Conservation (phyloP, 441 rosid species). For the Manihot esculenta region DNA sequence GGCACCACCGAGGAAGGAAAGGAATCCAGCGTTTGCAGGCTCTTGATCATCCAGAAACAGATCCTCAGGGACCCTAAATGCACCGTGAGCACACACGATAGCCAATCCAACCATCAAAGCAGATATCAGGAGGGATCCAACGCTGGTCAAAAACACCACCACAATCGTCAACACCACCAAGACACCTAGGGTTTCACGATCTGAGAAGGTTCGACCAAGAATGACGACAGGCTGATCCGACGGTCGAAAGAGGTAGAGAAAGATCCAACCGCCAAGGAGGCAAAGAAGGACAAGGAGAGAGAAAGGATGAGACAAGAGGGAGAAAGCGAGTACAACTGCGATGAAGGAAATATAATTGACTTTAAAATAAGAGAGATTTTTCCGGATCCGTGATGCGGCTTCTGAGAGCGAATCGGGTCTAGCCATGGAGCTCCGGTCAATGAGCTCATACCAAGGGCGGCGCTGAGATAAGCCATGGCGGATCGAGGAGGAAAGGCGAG, state of each 20-base stretch:
- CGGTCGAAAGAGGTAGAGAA: slow-evolving; percentile 60
- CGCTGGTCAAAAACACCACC: slow-evolving; percentile 72
- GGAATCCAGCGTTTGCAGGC: slow-evolving; percentile 49
- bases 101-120: slow-evolving; percentile 61
- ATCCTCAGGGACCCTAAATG: slow-evolving; percentile 73
- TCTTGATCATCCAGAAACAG: slow-evolving; percentile 70
- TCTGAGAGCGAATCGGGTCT: slow-evolving; percentile 62
- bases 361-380: slow-evolving; percentile 57
- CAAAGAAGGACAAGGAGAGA: slow-evolving; percentile 59
- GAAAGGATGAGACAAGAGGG: slow-evolving; percentile 59
- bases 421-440: slow-evolving; percentile 53
- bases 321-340: slow-evolving; percentile 53
- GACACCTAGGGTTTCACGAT: slow-evolving; percentile 61
- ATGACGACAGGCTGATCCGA: slow-evolving; percentile 62
- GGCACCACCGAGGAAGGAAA: slow-evolving; percentile 63
- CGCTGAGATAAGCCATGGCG: slow-evolving; percentile 63
- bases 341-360: slow-evolving; percentile 63
- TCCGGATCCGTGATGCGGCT: slow-evolving; percentile 67
- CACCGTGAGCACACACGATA: slow-evolving; percentile 65
- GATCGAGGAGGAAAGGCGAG: slow-evolving; percentile 54
- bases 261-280: slow-evolving; percentile 60
- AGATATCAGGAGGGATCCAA: slow-evolving; percentile 65
- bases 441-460: slow-evolving; percentile 63
- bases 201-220: slow-evolving; percentile 59
- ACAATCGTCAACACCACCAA: slow-evolving; percentile 49